Conservation (phyloP, 768 basidiomycete species). For the Suillus placidus region DNA sequence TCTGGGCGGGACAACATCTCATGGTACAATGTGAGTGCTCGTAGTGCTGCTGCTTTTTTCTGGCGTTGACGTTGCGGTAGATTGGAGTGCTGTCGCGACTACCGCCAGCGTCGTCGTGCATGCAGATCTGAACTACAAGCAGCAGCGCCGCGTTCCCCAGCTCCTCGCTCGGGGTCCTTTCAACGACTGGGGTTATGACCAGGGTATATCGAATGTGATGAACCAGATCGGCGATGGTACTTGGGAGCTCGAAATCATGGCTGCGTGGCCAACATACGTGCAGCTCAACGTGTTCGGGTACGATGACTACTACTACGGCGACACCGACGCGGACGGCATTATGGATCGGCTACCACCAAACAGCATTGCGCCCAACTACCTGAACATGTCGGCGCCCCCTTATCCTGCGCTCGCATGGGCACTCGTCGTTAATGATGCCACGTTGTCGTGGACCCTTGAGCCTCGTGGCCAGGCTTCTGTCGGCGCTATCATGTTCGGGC, state of each 20-base stretch:
- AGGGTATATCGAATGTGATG: conserved; percentile 76
- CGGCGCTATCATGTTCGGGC: conserved; percentile 85
- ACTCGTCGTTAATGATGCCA: conserved; percentile 75
- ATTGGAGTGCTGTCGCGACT: conserved; percentile 73
- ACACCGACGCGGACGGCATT: conserved; percentile 83
- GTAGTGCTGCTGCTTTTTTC: conserved; percentile 5
- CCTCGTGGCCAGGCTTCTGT: conserved; percentile 83
- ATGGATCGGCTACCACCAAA: conserved; percentile 93
- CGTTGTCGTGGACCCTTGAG: conserved; percentile 74
- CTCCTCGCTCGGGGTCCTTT: conserved; percentile 86
- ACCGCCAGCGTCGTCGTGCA: conserved; percentile 73
- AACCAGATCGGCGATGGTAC: conserved; percentile 58
- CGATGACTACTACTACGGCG: conserved; percentile 93
- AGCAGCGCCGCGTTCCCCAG: conserved; percentile 79
- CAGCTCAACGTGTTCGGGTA: conserved; percentile 91
- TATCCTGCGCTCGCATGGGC: conserved; percentile 88
- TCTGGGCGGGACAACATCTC: conserved; percentile 85
- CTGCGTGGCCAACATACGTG: conserved; percentile 86
- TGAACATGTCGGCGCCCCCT: conserved; percentile 92
- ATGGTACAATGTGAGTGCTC: conserved; percentile 78
- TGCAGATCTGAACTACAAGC: conserved; percentile 66
- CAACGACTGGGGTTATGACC: conserved; percentile 91
- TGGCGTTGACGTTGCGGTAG: conserved; percentile 38
- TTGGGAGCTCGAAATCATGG: conserved; percentile 91
- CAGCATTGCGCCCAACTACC: conserved; percentile 78